phyloP scores from a whole-genome alignment of 1,284 basidiomycete species.

The Trichosporon coremiiforme region DNA sequence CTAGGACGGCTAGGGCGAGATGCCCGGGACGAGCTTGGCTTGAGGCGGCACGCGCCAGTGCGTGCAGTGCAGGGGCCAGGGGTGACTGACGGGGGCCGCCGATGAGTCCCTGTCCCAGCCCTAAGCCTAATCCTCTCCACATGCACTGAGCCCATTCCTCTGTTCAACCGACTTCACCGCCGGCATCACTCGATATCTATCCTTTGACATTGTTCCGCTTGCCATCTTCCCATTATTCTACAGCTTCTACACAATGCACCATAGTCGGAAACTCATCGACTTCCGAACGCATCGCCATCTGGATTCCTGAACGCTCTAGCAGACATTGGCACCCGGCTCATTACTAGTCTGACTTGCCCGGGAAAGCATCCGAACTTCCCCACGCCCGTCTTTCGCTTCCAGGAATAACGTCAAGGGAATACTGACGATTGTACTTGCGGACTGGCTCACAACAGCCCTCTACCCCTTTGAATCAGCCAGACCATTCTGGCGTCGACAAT shows the following conservation, averaged over 20 bases:
- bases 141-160: neutral
- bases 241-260: neutral
- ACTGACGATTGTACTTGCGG: neutral
- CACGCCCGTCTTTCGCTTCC: conserved; percentile 2
- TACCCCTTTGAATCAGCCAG: neutral
- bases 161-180: neutral
- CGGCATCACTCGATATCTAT: neutral
- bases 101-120: neutral
- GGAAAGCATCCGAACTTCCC: conserved; percentile 8
- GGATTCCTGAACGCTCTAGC: neutral
- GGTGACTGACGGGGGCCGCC: conserved; percentile 13
- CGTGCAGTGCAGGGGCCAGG: neutral
- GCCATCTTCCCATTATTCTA: neutral
- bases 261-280: neutral
- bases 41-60: neutral
- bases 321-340: neutral
- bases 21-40: neutral
- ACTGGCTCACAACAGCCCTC: neutral
- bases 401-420: neutral
- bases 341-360: neutral
- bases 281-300: no score
- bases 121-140: neutral
- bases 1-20: neutral
- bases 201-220: neutral
- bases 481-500: neutral